These are phyloP conservation scores for Silene vulgaris DNA, from an alignment of 179 eudicot species.

Conservation along the genomic window DNA sequence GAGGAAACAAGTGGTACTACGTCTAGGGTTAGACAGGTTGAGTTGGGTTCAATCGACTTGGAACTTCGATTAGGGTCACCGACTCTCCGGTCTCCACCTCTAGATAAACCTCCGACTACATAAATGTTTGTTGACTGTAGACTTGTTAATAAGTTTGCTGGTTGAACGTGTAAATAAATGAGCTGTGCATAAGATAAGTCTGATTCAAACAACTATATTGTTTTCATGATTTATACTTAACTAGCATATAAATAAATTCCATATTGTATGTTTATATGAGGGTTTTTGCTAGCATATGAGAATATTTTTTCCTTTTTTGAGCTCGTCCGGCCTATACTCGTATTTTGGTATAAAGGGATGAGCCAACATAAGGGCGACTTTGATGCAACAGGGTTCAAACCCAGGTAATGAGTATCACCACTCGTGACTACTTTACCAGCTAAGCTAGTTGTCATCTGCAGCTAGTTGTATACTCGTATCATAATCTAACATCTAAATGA, in stretches of 20 bases:
- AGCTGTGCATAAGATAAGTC: not conserved
- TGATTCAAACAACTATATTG: not conserved
- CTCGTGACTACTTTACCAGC: too few species aligned
- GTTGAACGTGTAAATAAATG: slow-evolving; percentile 18
- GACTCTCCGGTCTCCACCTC: slow-evolving; percentile 20
- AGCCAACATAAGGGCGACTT: too few species aligned
- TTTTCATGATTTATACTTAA: not conserved
- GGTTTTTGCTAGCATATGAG: too few species aligned
- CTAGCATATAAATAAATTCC: not conserved
- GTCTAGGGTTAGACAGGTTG: slow-evolving; percentile 5
- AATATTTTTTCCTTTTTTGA: too few species aligned
- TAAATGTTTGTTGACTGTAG: not conserved
- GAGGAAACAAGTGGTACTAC: slow-evolving; percentile 7
- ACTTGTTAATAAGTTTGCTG: not conserved
- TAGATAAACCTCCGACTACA: not conserved
- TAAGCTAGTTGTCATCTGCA: too few species aligned
- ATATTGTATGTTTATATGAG: too few species aligned
- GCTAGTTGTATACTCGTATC: too few species aligned
- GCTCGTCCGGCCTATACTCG: too few species aligned
- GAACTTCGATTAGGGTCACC: slow-evolving; percentile 50
- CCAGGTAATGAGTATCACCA: too few species aligned
- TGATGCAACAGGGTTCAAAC: too few species aligned
- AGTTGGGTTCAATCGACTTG: slow-evolving; percentile 33
- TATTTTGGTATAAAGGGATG: too few species aligned
- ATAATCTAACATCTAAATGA: too few species aligned